Conservation (phyloP, 2,329 filamentous ascomycete genomes). For the Phoma sp. region DNA sequence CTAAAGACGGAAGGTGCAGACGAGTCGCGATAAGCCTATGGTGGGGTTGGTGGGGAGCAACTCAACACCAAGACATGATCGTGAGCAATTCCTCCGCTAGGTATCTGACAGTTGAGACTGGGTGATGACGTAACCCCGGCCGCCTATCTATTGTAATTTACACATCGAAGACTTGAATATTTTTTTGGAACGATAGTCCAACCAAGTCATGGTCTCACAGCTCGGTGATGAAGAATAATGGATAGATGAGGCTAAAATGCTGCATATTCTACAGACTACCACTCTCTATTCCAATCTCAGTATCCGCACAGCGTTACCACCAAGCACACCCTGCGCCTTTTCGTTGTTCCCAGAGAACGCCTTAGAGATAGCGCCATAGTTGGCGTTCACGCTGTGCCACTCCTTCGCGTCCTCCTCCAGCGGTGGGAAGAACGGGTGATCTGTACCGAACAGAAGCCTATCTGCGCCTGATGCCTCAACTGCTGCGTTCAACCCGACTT, state of each 20-base stretch:
- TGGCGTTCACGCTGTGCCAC: constrained; percentile 73
- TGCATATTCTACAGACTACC: no score
- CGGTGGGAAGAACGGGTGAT: constrained; percentile 86
- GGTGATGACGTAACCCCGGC: no score
- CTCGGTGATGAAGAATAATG: no score
- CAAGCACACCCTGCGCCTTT: constrained; percentile 62
- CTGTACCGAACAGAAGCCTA: constrained; percentile 78
- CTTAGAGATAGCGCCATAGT: constrained; percentile 62
- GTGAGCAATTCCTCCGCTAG: not conserved
- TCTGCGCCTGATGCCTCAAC: constrained; percentile 71
- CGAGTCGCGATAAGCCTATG: constrained; percentile 31
- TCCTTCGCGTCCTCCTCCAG: constrained; percentile 66
- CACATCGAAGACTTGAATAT: no score
- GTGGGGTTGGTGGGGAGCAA: constrained; percentile 23
- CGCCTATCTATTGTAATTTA: no score
- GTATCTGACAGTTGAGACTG: no score
- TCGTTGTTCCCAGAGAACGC: constrained; percentile 56
- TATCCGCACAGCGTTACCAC: constrained; percentile 64
- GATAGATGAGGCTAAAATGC: no score
- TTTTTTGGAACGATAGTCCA: no score
- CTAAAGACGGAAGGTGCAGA: constrained; percentile 37
- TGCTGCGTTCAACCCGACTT: constrained; percentile 74
- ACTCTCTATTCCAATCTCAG: constrained; percentile 43
- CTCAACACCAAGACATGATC: constrained; percentile 18
- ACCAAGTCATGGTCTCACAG: no score